These are phyloP conservation scores for Umbelopsis ramanniana DNA, from an alignment of 192 early-diverging fungal species.

Conservation along the genomic window DNA sequence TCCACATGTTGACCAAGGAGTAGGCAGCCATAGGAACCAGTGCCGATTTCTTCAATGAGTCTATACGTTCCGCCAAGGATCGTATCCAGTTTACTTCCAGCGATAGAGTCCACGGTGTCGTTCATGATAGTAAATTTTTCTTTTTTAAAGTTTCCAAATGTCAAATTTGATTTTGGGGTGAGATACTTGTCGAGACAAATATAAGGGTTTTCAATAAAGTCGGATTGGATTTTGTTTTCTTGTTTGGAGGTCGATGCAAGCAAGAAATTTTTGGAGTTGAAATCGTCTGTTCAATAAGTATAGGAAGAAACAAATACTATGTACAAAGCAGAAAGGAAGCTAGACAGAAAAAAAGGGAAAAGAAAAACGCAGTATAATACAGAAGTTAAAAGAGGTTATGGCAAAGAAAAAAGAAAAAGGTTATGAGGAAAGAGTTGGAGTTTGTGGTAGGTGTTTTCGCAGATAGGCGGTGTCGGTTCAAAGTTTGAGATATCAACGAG, in stretches of 20 bases:
- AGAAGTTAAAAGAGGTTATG: conserved; percentile 9
- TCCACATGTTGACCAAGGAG: conserved; percentile 64
- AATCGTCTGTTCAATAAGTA: background rate
- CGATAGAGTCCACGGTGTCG: background rate
- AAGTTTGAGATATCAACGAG: conserved; percentile 8
- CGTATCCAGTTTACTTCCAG: conserved; percentile 28
- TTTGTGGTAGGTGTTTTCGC: background rate
- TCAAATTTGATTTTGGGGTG: conserved; percentile 11
- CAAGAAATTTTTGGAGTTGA: conserved; percentile 4
- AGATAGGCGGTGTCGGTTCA: background rate
- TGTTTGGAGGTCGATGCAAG: background rate
- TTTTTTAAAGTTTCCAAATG: conserved; percentile 8
- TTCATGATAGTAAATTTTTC: conserved; percentile 4
- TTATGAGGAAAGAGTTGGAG: background rate
- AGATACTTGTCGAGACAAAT: conserved; percentile 7
- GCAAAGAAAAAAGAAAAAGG: background rate
- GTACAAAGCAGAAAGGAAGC: conserved; percentile 8
- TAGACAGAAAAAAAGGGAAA: background rate
- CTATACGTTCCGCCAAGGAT: conserved; percentile 38
- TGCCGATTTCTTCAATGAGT: conserved; percentile 62
- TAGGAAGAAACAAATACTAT: conserved; percentile 13
- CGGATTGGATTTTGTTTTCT: too few relatives aligned
- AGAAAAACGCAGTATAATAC: conserved; percentile 11
- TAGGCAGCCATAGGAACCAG: conserved; percentile 78
- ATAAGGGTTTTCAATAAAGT: too few relatives aligned